Evolutionary conservation across 768 basidiomycete genomes (phyloP).

Genomic region (Phallus indusiatus): DNA sequence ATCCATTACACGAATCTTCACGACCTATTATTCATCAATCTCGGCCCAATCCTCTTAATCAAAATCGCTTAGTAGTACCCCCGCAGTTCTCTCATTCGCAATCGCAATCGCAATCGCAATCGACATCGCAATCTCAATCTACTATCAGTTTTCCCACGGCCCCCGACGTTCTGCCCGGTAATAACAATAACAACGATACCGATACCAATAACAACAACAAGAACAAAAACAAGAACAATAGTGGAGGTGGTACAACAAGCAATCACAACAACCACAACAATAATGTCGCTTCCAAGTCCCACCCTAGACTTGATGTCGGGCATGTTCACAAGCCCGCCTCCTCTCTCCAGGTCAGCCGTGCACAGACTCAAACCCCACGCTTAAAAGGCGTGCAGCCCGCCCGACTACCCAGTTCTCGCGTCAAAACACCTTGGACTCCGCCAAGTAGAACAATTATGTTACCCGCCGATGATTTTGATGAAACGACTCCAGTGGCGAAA

Average conservation of each 20-base stretch:
- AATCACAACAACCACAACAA: not conserved
- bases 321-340: not conserved
- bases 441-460: constrained; percentile 1
- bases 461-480: not conserved
- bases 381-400: not conserved
- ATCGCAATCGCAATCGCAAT: not conserved
- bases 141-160: not conserved
- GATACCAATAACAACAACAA: no score
- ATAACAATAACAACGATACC: not conserved
- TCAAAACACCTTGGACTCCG: not conserved
- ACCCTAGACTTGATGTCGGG: not conserved
- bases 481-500: not conserved
- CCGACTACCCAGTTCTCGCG: not conserved
- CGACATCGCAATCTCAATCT: not conserved
- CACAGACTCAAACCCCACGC: not conserved
- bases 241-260: not conserved
- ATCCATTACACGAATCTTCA: not conserved
- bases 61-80: no score
- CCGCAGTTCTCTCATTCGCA: no score
- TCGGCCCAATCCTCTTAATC: not conserved
- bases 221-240: no score
- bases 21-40: not conserved
- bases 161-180: not conserved
- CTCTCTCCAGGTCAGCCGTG: not conserved
- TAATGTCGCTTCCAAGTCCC: not conserved